These are phyloP conservation scores for Citrus reticulata DNA, from an alignment of 345 rosid species.

Conservation along the genomic window DNA sequence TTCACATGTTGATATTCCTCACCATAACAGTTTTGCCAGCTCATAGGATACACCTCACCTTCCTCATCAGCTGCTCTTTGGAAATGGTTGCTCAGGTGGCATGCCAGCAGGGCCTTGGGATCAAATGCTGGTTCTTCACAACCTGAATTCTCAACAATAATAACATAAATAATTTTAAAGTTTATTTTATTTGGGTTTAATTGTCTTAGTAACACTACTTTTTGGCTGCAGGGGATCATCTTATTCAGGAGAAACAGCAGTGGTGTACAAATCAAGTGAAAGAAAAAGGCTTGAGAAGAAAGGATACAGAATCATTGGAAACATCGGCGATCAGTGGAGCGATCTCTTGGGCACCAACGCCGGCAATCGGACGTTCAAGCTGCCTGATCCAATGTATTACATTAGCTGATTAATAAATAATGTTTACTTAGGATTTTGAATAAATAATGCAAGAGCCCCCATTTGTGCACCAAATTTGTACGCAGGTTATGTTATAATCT, in stretches of 20 bases:
- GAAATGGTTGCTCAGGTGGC: no score
- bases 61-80: no score
- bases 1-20: no score
- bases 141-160: no score
- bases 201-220: no score
- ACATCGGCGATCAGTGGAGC: conserved; percentile 51
- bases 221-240: conserved; percentile 21
- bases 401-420: conserved; percentile 11
- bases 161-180: not conserved
- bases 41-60: no score
- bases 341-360: conserved; percentile 26
- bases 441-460: not conserved
- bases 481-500: not conserved
- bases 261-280: conserved; percentile 30
- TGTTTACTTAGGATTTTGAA: not conserved
- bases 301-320: conserved; percentile 42
- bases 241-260: conserved; percentile 22
- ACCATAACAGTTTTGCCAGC: no score
- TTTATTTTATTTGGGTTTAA: not conserved
- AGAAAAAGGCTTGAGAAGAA: conserved; percentile 25
- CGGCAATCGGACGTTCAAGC: conserved; percentile 40
- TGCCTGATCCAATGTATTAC: conserved; percentile 48
- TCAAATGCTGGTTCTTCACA: no score
- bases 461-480: not conserved
- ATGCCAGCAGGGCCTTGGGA: no score